phyloP scores from a whole-genome alignment of 768 basidiomycete genomes.

The Mycena filopes region DNA sequence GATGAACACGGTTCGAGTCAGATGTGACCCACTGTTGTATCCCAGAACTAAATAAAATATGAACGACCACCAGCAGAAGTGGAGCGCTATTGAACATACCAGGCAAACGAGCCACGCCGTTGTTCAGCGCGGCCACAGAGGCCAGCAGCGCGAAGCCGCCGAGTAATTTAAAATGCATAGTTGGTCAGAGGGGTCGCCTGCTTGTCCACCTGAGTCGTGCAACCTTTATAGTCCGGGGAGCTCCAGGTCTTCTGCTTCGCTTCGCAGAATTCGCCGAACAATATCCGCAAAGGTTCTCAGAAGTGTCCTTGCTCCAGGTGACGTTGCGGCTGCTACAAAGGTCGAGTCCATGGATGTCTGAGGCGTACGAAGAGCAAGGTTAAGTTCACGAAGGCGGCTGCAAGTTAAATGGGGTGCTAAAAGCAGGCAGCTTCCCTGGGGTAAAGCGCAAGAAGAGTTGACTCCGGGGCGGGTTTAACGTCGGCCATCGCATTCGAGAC shows the following conservation, averaged over 20 bases:
- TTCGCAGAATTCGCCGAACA: slow-evolving; percentile 17
- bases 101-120: slow-evolving; percentile 30
- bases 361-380: no score
- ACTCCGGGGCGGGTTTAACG: no score
- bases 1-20: no score
- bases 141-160: slow-evolving; percentile 10
- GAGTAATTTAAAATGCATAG: slow-evolving; percentile 1
- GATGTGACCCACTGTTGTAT: slow-evolving; percentile 26
- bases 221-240: slow-evolving; percentile 13
- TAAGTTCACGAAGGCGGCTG: no score
- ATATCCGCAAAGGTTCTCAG: slow-evolving; percentile 3
- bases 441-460: no score
- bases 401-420: no score
- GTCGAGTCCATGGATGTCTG: no score
- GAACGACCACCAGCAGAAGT: neutral
- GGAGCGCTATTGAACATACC: slow-evolving; percentile 13
- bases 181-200: neutral
- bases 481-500: no score
- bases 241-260: slow-evolving; percentile 14
- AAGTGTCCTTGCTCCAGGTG: no score
- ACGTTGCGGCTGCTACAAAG: no score
- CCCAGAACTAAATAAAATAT: slow-evolving; percentile 22
- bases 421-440: no score
- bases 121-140: slow-evolving; percentile 23
- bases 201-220: neutral